Evolutionary conservation across 306 rosid genomes (phyloP), one percentile per base, ranked within the genome.

Genomic region (Dryas drummondii): DNA sequence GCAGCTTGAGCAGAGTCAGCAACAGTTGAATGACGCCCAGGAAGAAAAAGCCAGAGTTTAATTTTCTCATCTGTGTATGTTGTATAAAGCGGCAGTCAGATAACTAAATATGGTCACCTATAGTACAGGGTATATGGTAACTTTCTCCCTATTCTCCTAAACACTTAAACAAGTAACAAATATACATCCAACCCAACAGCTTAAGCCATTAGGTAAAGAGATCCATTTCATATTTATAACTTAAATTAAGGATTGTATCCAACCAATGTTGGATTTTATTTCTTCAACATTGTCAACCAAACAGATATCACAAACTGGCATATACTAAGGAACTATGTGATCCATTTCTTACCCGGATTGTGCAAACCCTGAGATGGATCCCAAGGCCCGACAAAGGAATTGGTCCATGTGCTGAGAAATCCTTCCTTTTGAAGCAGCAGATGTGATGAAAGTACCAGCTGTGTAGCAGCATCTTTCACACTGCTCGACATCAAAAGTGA

Each of bases 311-410:
- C 42, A 72, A 22, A 17, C 52, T 11, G 46, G 16, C 47, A 45
- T 7, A 17, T 48, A 86, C 7, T 46, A 60, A 73, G 70, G 65
- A 84, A 82, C 46, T 60, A 80, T 22, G 12, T 37, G 71, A 73
- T 59, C 19, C 76, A 66, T 75, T 72, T 79, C 83, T 81, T 81
- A 94, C 98, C 98, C 45, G 98, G 98, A 87, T 94, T 94, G 74
- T 94, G 97, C 83, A 94, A 75, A 76, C 98, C 98, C 91, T 94
- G 98, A 63, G 98, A 94, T 76, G 98, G 98, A 84, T 94, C 98
- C 98, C 98, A 94, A 52, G 98, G 98, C 66, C 98, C 98, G 58
- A 94, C 96, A 85, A 94, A 94, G 48, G 98, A 94, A 84, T 90
- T 94, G 73, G 98, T 94, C 97, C 98, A 91, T 46, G 98, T 41